Evolutionary conservation across 1,139 yeast genomes (phyloP), one percentile per base, ranked within the genome.

Genomic region (Entelexis paramagnoliae): DNA sequence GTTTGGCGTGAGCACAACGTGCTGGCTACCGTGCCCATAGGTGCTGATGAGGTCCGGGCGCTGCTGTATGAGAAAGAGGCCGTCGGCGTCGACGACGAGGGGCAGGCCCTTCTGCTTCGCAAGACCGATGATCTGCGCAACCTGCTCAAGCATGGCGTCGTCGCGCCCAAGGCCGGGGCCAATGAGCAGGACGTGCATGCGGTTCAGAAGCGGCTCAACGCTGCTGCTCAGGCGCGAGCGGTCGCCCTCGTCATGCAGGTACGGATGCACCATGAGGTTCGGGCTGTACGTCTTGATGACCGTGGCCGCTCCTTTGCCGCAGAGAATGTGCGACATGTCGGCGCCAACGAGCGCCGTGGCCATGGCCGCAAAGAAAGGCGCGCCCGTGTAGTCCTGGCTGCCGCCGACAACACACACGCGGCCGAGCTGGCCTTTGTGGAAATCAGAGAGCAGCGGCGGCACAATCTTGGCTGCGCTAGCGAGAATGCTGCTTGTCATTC

Each of bases 111-210:
- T 66, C 17, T 66, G 72, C 58, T 72, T 75, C 44, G 83, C 72
- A 58, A 79, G 78, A 55, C 73, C 72, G 47, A 91, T 72, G 26
- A 89, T 74, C 43, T 73, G 65, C 13, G 74, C 74, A 52, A 83
- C 73, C 1, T 83, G 74, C 50, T 75, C 72, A 55, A 82, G 67
- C 87, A 87, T 82, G 35, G 77, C 65, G 5, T 71, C 68, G 64
- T 87, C 95, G 46, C 97, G 71, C 0, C 98, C 98, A 57, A 88
- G 76, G 0, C 98, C 98, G 0, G 98, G 97, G 0, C 98, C 98
- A 39, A 89, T 74, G 2, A 91, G 85, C 26, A 89, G 79, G 14
- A 82, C 84, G 62, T 89, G 95, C 56, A 86, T 76, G 45, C 95
- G 70, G 35, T 74, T 73, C 34, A 91, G 68, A 33, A 89, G 42